These are phyloP conservation scores for Lizanozyma gosingica DNA, from an alignment of 1,139 yeast species.

Conservation along the genomic window DNA sequence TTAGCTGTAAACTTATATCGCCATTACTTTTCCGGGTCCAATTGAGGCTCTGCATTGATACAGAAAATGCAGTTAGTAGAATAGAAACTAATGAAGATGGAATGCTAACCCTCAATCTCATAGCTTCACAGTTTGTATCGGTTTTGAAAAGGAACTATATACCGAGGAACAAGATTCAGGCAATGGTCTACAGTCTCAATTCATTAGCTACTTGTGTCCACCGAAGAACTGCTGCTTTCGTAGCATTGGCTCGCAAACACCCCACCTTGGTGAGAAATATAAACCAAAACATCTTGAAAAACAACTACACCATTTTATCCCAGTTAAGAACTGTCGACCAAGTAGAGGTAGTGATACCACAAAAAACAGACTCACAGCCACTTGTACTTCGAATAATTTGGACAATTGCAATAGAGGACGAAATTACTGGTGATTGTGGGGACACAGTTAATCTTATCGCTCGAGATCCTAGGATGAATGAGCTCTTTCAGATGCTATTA, in stretches of 20 bases:
- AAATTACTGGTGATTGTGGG: constrained; percentile 19
- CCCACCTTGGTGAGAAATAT: constrained; percentile 3
- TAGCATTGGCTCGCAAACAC: constrained; percentile 13
- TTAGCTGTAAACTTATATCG: constrained; percentile 15
- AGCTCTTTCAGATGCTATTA: constrained; percentile 6
- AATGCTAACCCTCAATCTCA: constrained; percentile 6
- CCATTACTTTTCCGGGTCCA: constrained; percentile 18
- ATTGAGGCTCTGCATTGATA: constrained; percentile 12
- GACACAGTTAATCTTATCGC: constrained; percentile 10
- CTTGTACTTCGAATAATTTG: constrained; percentile 14
- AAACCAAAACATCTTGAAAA: constrained; percentile 7
- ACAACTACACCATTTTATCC: constrained; percentile 12
- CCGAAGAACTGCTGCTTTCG: constrained; percentile 13
- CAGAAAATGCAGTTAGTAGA: constrained; percentile 13
- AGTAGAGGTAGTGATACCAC: constrained; percentile 10
- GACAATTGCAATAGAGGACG: constrained; percentile 19
- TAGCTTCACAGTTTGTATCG: constrained; percentile 12
- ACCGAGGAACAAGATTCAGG: constrained; percentile 18
- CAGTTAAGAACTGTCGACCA: constrained; percentile 13
- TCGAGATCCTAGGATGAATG: constrained; percentile 7
- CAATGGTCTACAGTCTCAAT: constrained; percentile 23
- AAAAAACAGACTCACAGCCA: too few relatives aligned
- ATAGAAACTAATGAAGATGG: constrained; percentile 6
- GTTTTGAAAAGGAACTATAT: constrained; percentile 16
- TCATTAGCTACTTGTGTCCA: constrained; percentile 20